phyloP scores from a whole-genome alignment of 805 yeast species.

The Danielozyma ontarioensis region DNA sequence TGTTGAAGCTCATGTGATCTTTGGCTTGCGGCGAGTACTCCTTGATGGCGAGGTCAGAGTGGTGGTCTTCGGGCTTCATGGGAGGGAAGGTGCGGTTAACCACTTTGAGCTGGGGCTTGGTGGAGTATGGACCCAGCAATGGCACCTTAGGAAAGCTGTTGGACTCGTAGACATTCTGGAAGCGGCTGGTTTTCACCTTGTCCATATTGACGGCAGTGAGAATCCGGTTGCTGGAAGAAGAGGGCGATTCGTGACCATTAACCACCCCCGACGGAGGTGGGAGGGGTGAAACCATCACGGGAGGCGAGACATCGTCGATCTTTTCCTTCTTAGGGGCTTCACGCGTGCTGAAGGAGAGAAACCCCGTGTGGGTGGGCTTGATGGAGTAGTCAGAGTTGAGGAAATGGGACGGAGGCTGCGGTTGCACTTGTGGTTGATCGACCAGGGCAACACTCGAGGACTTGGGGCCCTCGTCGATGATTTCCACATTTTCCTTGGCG shows the following conservation, averaged over 20 bases:
- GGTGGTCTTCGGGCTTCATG: neutral
- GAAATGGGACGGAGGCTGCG: conserved; percentile 27
- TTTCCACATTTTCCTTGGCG: conserved; percentile 38
- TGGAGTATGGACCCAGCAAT: neutral
- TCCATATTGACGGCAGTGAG: neutral
- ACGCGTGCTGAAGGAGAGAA: conserved; percentile 22
- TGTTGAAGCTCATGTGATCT: conserved; percentile 7
- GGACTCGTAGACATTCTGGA: neutral
- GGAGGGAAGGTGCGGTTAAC: no score
- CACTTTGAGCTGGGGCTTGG: neutral
- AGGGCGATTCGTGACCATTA: no score
- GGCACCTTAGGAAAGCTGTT: neutral
- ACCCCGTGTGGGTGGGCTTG: conserved; percentile 25
- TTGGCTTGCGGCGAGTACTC: neutral
- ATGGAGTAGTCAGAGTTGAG: conserved; percentile 25
- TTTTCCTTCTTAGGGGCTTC: conserved; percentile 6
- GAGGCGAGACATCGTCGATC: neutral
- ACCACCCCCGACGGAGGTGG: neutral
- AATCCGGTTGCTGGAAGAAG: no score
- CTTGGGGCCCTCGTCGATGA: conserved; percentile 22
- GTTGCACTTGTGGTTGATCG: conserved; percentile 7
- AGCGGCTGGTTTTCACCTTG: neutral
- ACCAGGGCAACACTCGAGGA: neutral
- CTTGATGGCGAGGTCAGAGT: neutral
- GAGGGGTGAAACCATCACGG: no score